These are phyloP conservation scores for Lippia alba DNA, from an alignment of 305 asterid species.

Conservation along the genomic window DNA sequence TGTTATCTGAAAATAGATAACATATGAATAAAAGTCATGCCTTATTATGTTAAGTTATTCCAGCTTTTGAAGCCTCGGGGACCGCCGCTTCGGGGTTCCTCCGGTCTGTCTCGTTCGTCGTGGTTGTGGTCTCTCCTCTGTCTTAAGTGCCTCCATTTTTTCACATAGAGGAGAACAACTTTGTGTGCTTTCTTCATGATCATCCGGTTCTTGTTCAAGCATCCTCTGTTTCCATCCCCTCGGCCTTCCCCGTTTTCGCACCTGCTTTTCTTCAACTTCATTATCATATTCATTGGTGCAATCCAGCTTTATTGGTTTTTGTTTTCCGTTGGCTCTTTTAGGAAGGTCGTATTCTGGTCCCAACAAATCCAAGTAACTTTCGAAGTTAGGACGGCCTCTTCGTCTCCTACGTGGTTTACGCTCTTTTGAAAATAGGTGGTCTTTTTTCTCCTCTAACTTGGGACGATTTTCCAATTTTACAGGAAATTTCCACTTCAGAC, in stretches of 20 bases:
- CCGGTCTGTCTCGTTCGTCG: background rate
- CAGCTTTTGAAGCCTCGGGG: slow-evolving; percentile 8
- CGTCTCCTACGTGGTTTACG: slow-evolving; percentile 16
- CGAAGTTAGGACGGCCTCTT: slow-evolving; percentile 12
- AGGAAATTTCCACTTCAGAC: slow-evolving; percentile 22
- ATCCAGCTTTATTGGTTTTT: background rate
- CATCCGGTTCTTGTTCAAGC: slow-evolving; percentile 3
- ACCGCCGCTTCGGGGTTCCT: slow-evolving; percentile 1
- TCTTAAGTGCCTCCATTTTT: background rate
- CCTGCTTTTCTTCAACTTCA: background rate
- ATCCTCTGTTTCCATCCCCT: background rate
- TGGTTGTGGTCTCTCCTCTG: background rate
- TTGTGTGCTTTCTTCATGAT: slow-evolving; percentile 10
- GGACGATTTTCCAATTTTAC: slow-evolving; percentile 14
- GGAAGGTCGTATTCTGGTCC: slow-evolving; percentile 12
- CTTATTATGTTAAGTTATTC: too few relatives aligned
- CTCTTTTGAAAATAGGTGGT: background rate
- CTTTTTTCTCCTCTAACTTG: background rate
- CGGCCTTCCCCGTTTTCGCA: background rate
- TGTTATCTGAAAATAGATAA: too few relatives aligned
- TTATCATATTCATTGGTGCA: background rate
- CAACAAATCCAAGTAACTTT: slow-evolving; percentile 3
- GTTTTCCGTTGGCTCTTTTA: slow-evolving; percentile 6
- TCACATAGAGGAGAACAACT: background rate
- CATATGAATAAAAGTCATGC: background rate